These are phyloP conservation scores for Clavaria fumosa DNA, from an alignment of 768 basidiomycete species.

Conservation along the genomic window DNA sequence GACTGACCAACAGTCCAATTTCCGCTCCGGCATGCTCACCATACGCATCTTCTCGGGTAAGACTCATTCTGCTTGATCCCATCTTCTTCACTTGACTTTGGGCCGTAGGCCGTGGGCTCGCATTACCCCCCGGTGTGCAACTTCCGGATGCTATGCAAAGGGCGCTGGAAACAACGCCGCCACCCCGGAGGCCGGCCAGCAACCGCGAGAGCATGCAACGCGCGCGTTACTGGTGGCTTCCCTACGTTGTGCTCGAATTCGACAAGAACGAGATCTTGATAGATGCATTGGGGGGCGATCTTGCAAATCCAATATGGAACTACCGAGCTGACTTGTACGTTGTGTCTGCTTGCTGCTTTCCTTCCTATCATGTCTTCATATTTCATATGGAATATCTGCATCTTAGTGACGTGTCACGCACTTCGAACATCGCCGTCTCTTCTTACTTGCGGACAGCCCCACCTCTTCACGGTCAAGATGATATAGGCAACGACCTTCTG, in stretches of 20 bases:
- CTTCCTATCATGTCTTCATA: background rate
- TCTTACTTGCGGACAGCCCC: conserved; percentile 80
- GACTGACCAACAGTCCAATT: conserved; percentile 31
- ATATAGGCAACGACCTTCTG: conserved; percentile 95
- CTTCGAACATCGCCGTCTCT: conserved; percentile 82
- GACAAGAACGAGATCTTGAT: conserved; percentile 96
- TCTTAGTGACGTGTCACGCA: conserved; percentile 89
- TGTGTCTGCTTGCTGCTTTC: background rate
- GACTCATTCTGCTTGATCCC: conserved; percentile 15
- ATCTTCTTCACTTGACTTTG: conserved; percentile 6
- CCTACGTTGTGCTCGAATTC: conserved; percentile 95
- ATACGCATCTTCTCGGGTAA: conserved; percentile 89
- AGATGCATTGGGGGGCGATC: conserved; percentile 92
- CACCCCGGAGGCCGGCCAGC: conserved; percentile 40
- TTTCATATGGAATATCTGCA: background rate
- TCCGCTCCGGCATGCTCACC: conserved; percentile 82
- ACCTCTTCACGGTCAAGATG: conserved; percentile 57
- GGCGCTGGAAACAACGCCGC: conserved; percentile 51
- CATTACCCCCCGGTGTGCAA: conserved; percentile 60
- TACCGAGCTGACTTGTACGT: conserved; percentile 90
- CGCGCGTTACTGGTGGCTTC: conserved; percentile 91
- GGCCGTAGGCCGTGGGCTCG: conserved; percentile 54
- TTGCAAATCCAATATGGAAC: conserved; percentile 84
- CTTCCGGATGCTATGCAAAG: conserved; percentile 78
- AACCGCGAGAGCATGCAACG: conserved; percentile 87